Percentiles rank a stretch among this genome's conserved stretches.
Conservation (phyloP, 2,329 filamentous ascomycete genomes). For the Alternaria ethzedia region DNA sequence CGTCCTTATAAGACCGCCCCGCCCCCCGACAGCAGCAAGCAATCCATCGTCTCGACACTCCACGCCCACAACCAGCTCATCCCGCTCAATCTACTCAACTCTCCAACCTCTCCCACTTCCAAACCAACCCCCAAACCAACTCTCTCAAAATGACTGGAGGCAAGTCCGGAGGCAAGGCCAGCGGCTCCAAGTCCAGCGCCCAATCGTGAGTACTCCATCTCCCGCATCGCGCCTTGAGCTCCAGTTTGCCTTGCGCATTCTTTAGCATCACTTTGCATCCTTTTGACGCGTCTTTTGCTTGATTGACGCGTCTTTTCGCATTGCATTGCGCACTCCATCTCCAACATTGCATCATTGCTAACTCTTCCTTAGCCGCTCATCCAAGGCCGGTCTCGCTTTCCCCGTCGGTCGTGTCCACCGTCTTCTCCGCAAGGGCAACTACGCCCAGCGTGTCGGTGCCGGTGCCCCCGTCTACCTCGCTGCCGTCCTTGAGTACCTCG, state of each 20-base stretch:
- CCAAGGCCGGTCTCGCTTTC: constrained; percentile 99
- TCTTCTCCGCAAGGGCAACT: constrained; percentile 99
- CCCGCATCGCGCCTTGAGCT: constrained; percentile 16
- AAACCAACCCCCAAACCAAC: constrained; percentile 44
- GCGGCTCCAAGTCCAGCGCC: constrained; percentile 92
- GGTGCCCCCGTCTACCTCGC: constrained; percentile 97
- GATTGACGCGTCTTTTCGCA: constrained; percentile 36
- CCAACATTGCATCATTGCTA: constrained; percentile 28
- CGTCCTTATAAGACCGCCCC: constrained; percentile 50
- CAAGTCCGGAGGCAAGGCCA: constrained; percentile 99
- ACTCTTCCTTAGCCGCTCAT: constrained; percentile 78
- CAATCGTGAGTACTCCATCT: constrained; percentile 80
- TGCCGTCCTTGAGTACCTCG: constrained; percentile 97
- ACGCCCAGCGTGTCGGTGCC: constrained; percentile 98
- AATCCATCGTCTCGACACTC: constrained; percentile 49
- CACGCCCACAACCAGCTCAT: constrained; percentile 38
- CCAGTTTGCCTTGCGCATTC: constrained; percentile 7
- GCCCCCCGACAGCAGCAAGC: constrained; percentile 48
- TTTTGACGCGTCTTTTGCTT: constrained; percentile 12
- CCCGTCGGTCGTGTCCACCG: constrained; percentile 99
- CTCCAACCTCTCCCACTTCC: constrained; percentile 35
- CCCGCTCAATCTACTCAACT: constrained; percentile 22
- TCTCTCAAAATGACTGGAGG: constrained; percentile 97
- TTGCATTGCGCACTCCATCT: constrained; percentile 8
- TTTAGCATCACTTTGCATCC: not conserved